phyloP scores from a whole-genome alignment of 202 grass and related monocot species.

The Zizania palustris region DNA sequence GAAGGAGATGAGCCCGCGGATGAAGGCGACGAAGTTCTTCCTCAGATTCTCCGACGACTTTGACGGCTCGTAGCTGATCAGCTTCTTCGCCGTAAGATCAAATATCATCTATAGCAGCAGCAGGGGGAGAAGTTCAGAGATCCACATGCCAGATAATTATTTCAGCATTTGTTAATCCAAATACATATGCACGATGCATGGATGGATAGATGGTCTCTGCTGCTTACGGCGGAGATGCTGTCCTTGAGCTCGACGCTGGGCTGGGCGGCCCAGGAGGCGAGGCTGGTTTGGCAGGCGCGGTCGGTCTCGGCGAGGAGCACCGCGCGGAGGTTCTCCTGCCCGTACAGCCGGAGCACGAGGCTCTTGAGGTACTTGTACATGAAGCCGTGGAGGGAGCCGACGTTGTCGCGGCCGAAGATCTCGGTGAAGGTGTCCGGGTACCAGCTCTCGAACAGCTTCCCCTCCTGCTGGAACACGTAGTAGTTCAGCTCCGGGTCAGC shows the following conservation, averaged over 20 bases:
- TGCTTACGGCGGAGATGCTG: constrained; percentile 58
- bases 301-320: constrained; percentile 61
- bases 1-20: constrained; percentile 73
- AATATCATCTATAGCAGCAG: constrained; percentile 70
- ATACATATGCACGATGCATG: not conserved
- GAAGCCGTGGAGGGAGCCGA: constrained; percentile 78
- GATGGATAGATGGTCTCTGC: not conserved
- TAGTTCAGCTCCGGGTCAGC: constrained; percentile 69
- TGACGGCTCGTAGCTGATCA: constrained; percentile 69
- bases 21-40: constrained; percentile 76
- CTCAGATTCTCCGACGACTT: constrained; percentile 62
- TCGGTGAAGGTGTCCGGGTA: constrained; percentile 90
- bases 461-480: constrained; percentile 83
- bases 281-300: constrained; percentile 43
- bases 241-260: constrained; percentile 72
- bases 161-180: not conserved
- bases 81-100: constrained; percentile 78
- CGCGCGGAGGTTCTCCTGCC: constrained; percentile 61
- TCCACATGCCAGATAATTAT: not conserved
- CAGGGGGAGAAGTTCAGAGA: constrained; percentile 1
- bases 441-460: constrained; percentile 87
- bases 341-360: constrained; percentile 71
- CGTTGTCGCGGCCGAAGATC: constrained; percentile 77
- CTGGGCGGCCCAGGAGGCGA: constrained; percentile 51
- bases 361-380: constrained; percentile 95